phyloP scores from a whole-genome alignment of 495 filamentous ascomycete genomes.

The Penicillium desertorum region DNA sequence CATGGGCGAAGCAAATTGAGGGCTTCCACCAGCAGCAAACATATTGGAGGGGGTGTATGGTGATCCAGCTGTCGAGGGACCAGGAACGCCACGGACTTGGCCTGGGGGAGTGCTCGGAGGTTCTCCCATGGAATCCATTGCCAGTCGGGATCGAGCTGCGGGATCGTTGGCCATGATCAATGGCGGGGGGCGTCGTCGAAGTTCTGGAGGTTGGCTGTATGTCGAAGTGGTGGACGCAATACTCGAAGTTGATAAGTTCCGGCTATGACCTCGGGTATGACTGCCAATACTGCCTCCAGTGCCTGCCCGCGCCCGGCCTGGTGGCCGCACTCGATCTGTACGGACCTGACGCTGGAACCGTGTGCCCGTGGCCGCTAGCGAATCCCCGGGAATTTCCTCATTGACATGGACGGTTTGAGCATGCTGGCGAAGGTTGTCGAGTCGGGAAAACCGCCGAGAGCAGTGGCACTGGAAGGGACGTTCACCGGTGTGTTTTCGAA shows the following conservation, averaged over 20 bases:
- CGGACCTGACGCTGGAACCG: constrained; percentile 92
- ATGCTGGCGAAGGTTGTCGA: constrained; percentile 95
- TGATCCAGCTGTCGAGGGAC: constrained; percentile 65
- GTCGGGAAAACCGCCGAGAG: constrained; percentile 87
- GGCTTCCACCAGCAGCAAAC: constrained; percentile 73
- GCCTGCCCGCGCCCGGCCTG: constrained; percentile 68
- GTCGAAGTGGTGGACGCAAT: constrained; percentile 74
- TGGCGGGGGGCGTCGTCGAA: constrained; percentile 72
- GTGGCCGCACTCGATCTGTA: constrained; percentile 76
- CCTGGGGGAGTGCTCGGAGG: constrained; percentile 51
- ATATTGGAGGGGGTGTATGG: constrained; percentile 54
- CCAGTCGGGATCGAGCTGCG: constrained; percentile 53
- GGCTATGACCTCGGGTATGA: constrained; percentile 71
- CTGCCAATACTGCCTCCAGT: constrained; percentile 68
- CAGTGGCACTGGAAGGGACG: constrained; percentile 98
- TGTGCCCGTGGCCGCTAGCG: constrained; percentile 89
- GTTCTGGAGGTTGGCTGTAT: constrained; percentile 59
- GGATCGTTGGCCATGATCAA: constrained; percentile 79
- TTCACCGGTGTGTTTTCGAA: constrained; percentile 97
- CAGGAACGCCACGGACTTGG: constrained; percentile 43
- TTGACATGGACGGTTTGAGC: constrained; percentile 98
- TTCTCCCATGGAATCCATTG: constrained; percentile 59
- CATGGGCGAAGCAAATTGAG: constrained; percentile 71
- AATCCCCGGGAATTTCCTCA: constrained; percentile 92
- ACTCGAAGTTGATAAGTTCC: constrained; percentile 84